Conservation (phyloP, 2,329 filamentous ascomycete species). For the Alternaria ventricosa region DNA sequence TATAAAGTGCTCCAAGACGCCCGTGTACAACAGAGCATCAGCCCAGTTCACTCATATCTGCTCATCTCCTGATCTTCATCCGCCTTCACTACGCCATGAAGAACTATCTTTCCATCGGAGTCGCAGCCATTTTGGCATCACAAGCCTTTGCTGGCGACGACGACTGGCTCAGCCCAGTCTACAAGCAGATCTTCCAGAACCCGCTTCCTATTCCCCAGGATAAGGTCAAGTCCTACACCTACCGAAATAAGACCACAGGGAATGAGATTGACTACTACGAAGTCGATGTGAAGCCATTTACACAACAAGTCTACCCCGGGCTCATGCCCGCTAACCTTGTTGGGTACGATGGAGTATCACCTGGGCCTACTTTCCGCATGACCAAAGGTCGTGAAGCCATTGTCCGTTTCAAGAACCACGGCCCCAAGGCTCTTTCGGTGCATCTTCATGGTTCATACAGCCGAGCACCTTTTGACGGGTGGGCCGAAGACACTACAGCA, state of each 20-base stretch:
- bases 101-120: constrained; percentile 15
- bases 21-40: not conserved
- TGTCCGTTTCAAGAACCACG: constrained; percentile 63
- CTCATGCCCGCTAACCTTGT: constrained; percentile 51
- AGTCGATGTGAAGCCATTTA: constrained; percentile 53
- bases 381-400: constrained; percentile 59
- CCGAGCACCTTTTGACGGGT: constrained; percentile 59
- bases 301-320: constrained; percentile 53
- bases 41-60: constrained; percentile 13
- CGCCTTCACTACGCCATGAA: constrained; percentile 17
- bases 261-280: constrained; percentile 56
- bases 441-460: constrained; percentile 63
- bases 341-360: constrained; percentile 64
- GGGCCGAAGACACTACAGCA: constrained; percentile 61
- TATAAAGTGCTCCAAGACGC: constrained; percentile 15
- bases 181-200: constrained; percentile 45
- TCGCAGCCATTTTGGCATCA: constrained; percentile 20
- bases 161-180: constrained; percentile 42
- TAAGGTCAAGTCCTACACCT: constrained; percentile 47
- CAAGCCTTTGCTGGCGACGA: constrained; percentile 26
- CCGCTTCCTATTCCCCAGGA: constrained; percentile 55
- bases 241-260: constrained; percentile 45
- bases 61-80: not conserved
- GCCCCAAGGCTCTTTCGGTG: constrained; percentile 54
- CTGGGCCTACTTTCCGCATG: constrained; percentile 62